Base-by-base conservation (phyloP, 2,329 filamentous ascomycete species). In the Talaromyces sp. region DNA sequence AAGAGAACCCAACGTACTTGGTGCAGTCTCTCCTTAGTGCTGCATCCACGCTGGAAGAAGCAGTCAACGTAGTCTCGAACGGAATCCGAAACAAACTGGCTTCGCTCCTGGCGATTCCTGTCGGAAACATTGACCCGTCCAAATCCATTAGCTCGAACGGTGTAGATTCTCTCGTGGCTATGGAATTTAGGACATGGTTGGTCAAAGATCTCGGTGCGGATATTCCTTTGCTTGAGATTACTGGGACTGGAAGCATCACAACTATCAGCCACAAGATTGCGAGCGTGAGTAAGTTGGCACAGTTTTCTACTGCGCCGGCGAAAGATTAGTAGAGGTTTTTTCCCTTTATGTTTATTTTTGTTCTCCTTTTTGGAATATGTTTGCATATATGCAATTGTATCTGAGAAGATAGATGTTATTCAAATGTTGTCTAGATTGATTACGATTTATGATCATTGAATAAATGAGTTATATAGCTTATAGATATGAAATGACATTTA, bases 101-200 rank as follows among this genome's bases (percentile, higher is more conserved):
- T 0, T 60, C 62, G 13, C 57, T 63, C 15, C 36, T 73, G 13
- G 69, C 66, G 10, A 66, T 70, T 22, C 65, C 70, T 1, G 56
- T 58, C 6, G 70, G 72, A 1, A 69, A 71, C 15, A 59, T 72
- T 13, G 66, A 72, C 54, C 36, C 60, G 2, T 54, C 58, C 9
- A 67, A 68, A 30, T 62, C 64, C 11, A 68, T 71, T 22, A 64
- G 66, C 2, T 67, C 66, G 33, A 66, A 66, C 19, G 60, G 64
- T 11, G 71, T 72, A 47, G 71, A 72, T 39, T 71, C 69, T 2
- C 65, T 72, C 13, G 66, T 72, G 22, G 68, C 70, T 5, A 70
- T 72, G 66, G 71, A 72, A 54, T 72, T 73, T 47, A 64, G 66
- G 17, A 70, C 64, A 1, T 73, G 70, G 71, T 65, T 72, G 15